Evolutionary conservation across 2,329 filamentous ascomycete species (phyloP), one percentile per base, ranked within the genome.

Genomic region (Sclerotinia minor): DNA sequence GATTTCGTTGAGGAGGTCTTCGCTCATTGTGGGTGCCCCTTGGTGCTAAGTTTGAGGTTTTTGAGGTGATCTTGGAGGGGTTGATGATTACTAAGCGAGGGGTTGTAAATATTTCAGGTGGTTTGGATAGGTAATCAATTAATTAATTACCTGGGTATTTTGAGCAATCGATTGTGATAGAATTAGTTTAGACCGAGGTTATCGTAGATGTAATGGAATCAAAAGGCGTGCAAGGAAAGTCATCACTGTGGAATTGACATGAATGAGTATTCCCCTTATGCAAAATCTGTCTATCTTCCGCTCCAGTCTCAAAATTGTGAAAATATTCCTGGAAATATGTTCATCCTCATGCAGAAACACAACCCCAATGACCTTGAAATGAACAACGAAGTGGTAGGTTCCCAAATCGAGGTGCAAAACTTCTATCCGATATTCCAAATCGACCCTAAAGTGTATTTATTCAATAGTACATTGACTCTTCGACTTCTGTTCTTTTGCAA

Each of bases 1-100:
- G 41, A 94, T 81, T 77, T 95, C 92, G 79, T 95, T 91, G 60
- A 79, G 78, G 35, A 94, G 83, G 47, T 77, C 75, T 68, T 77
- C 76, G 67, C 70, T 75, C 76, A 77, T 78, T 32, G 32, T 50
- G 32, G 32, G 59, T 19, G 24, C 4, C 71, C 32, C 15, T 57
- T 17, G 44, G 11, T 53, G 17, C 15, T 17, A 35, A 47, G 63
- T 49, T 11, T 50, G 19, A 45, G 65, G 47, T 38, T 55, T 55
- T 2, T n/a, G 35, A 60, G 57, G 17, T 19, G 35, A 15, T 38
- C 55, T 45, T 60, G 38, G 38, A 60, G 58, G 58, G 24, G 58
- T 45, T 13, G 41, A 5, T 29, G 24, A 60, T 47, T n/a, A 44
- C n/a, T 60, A 60, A 45, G 58, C 38, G 13, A 4, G 21, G 45